Base-by-base conservation (phyloP, 1,284 basidiomycete genomes). In the Sporisorium scitamineum region DNA sequence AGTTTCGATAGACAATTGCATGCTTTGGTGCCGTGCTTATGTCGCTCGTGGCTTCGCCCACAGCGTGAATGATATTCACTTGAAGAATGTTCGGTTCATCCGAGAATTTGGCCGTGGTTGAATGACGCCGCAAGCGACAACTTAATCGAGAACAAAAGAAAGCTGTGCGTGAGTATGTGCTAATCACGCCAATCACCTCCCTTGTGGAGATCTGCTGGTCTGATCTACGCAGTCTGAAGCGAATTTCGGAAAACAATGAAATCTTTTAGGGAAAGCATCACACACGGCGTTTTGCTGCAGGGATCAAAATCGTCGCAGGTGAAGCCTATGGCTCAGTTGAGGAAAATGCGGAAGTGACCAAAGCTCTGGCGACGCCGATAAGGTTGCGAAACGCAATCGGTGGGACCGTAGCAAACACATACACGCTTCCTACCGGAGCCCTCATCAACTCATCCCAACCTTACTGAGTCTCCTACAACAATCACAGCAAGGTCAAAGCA, bases 31-130 rank as follows among this genome's bases (percentile, higher is more conserved):
- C 11, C 11, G 13, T 34, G 34, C n/a, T n/a, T n/a, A n/a, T n/a
- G n/a, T n/a, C n/a, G n/a, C n/a, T n/a, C n/a, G n/a, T n/a, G n/a
- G n/a, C n/a, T n/a, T n/a, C n/a, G n/a, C n/a, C n/a, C n/a, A n/a
- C n/a, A n/a, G n/a, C n/a, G n/a, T n/a, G n/a, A n/a, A n/a, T n/a
- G n/a, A n/a, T n/a, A n/a, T n/a, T n/a, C n/a, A n/a, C n/a, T n/a
- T n/a, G n/a, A n/a, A n/a, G 37, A 18, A 39, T n/a, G 16, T 41
- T 16, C 13, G 26, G 59, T 61, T 57, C 59, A 58, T 26, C 65
- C 65, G 65, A 68, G 27, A 62, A 54, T 68, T 68, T 61, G 59
- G 51, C 54, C 54, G 59, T 57, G 16, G 34, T n/a, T 42, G 20
- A 8, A 42, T 42, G 39, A 42, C 39, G 39, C 34, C 37, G 52